Base-by-base conservation (phyloP, 2,329 filamentous ascomycete genomes). In the Phoma sp. region DNA sequence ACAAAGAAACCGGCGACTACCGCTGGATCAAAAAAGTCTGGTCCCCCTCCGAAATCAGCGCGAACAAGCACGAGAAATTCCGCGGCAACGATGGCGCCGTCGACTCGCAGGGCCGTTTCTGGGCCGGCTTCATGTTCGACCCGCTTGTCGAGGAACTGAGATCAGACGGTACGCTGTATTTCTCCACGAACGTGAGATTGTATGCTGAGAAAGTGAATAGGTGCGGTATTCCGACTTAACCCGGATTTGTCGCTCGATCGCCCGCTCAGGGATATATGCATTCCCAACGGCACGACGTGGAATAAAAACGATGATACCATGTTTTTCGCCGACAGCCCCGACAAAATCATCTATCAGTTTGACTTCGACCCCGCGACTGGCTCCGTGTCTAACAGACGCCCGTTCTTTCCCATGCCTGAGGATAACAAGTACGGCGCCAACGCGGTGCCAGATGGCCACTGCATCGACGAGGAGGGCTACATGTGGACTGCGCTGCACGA, bases 401-500 rank as follows among this genome's bases (percentile, higher is more conserved):
- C 88, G 30, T 92, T 92, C 76, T 93, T 92, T 77, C 79, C 83
- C 51, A 86, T 92, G 69, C 81, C 84, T 1, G 74, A 82, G 21
- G 87, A 88, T 40, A 67, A 69, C 18, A 62, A 64, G 38, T 73
- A 74, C 37, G 73, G 71, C n/a, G 84, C 67, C 47, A 60, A 69
- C 47, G 79, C 78, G 5, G 81, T 84, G 58, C 92, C 92, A 1
- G 93, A 97, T 74, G 93, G 93, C 2, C 93, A 93, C 76, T 87
- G 88, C 58, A 84, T 96, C 67, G 93, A 97, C 69, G 84, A 83
- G 36, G 86, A 96, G 48, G 92, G 92, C n/a, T 88, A 89, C 77
- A 82, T 96, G 67, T 97, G 93, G 93, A 87, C 90, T 57, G 90
- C 91, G 7, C 81, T 95, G n/a, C 95, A 91, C 70, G 92, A 92